Base-by-base conservation (phyloP, 371 early-diverging fungal genomes). In the Catenaria anguillulae region DNA sequence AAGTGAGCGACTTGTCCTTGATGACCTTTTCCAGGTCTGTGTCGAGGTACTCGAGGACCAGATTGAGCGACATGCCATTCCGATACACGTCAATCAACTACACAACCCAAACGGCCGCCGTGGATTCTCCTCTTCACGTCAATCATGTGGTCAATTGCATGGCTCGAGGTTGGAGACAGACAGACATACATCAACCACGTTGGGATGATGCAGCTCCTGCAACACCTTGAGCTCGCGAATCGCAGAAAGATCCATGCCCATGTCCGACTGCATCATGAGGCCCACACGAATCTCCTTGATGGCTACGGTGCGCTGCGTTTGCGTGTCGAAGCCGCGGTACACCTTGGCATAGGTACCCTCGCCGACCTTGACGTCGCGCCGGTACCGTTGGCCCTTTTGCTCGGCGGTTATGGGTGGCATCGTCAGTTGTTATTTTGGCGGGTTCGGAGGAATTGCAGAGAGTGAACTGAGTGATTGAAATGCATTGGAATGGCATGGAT, bases 1-100 rank as follows among this genome's bases (percentile, higher is more conserved):
- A 94, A 26, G 95, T 80, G 34, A 98, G 75, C 54, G 78, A 80
- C 65, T 87, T 87, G 67, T 96, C 95, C 69, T 95, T 95, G 74
- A 99, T 98, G 48, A 99, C 83, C 73, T 84, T 84, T 70, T 99
- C 99, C 56, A 99, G 71, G 73, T 98, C 98, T 10, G 90, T 86
- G 63, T 94, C 93, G 62, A 96, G 73, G 65, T 84, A 98, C 72
- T 99, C 99, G 15, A 99, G 79, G 0, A 99, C 97, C 59, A 99
- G 75, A 73, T 97, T 90, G 60, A 99, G 73, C 66, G 86, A 90
- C 31, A 83, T 83, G 62, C 94, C 90, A 70, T 96, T 89, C 29
- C 90, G 82, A 73, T 88, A 99, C 21, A 95, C 92, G 70, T 98
- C 99, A 42, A 92, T 78, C 34, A 99, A 75, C 86, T 40, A 17